Percentiles rank a stretch among this genome's conserved stretches.
Evolutionary conservation across 345 rosid species (phyloP).

Genomic region (Ceriops tagal): DNA sequence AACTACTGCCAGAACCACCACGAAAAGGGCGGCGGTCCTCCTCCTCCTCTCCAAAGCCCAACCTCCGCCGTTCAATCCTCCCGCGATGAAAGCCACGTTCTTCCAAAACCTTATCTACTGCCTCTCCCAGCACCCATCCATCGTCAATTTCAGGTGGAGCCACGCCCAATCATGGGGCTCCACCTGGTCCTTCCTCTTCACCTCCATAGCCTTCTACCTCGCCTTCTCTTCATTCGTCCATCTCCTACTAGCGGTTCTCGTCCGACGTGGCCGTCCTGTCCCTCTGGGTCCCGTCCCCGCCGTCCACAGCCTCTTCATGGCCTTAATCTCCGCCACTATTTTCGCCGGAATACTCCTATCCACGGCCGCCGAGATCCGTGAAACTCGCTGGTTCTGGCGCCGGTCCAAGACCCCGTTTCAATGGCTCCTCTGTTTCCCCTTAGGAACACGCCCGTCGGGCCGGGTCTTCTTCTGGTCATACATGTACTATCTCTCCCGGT

Average conservation of each 20-base stretch:
- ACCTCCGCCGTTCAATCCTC: neutral
- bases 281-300: slow-evolving; percentile 73
- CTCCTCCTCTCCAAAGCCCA: neutral
- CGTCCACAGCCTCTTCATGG: slow-evolving; percentile 64
- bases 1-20: slow-evolving; percentile 1
- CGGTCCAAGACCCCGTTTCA: slow-evolving; percentile 68
- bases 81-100: neutral
- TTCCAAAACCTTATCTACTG: slow-evolving; percentile 39
- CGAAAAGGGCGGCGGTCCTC: slow-evolving; percentile 2
- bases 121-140: slow-evolving; percentile 77
- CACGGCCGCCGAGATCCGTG: slow-evolving; percentile 75
- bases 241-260: slow-evolving; percentile 37
- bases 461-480: slow-evolving; percentile 98
- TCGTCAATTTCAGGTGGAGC: slow-evolving; percentile 83
- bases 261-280: slow-evolving; percentile 43
- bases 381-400: slow-evolving; percentile 83
- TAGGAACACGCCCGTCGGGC: slow-evolving; percentile 87
- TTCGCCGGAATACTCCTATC: slow-evolving; percentile 81
- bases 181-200: slow-evolving; percentile 81
- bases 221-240: slow-evolving; percentile 46
- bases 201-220: slow-evolving; percentile 59
- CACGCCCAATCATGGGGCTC: slow-evolving; percentile 80
- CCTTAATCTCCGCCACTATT: slow-evolving; percentile 55
- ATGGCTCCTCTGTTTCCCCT: slow-evolving; percentile 92
- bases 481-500: slow-evolving; percentile 70